Evolutionary conservation across 2,329 filamentous ascomycete genomes (phyloP).

Genomic region (Teratosphaeria gauchensis): DNA sequence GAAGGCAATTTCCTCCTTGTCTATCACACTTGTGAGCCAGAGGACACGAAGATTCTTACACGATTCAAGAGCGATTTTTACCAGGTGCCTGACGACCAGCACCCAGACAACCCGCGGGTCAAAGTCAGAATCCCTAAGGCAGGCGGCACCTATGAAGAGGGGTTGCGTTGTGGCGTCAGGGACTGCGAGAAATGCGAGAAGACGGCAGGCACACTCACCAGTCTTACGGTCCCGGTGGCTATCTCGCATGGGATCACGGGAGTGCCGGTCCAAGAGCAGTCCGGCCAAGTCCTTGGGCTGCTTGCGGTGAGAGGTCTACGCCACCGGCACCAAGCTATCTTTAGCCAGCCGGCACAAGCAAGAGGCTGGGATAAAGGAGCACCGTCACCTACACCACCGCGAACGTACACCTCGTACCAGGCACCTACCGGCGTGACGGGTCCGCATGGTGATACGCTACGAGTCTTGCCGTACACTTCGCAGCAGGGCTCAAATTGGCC

Average conservation of each 20-base stretch:
- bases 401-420: background rate
- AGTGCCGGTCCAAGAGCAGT: background rate
- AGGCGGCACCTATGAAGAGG: background rate
- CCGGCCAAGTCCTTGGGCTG: background rate
- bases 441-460: background rate
- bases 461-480: background rate
- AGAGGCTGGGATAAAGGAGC: background rate
- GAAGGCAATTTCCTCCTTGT: background rate
- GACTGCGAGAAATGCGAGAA: background rate
- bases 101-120: background rate
- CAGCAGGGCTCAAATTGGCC: background rate
- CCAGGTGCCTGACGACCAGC: background rate
- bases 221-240: background rate
- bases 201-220: background rate
- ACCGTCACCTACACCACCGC: background rate
- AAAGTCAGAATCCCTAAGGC: background rate
- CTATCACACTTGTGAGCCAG: background rate
- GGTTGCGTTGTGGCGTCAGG: background rate
- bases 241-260: background rate
- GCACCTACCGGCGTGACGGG: background rate
- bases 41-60: background rate
- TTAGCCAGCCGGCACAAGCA: background rate
- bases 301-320: background rate
- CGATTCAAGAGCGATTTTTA: background rate
- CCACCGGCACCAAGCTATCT: background rate